Evolutionary conservation across 495 filamentous ascomycete species (phyloP), one percentile per base, ranked within the genome.

Genomic region (Aspergillus indologenus): DNA sequence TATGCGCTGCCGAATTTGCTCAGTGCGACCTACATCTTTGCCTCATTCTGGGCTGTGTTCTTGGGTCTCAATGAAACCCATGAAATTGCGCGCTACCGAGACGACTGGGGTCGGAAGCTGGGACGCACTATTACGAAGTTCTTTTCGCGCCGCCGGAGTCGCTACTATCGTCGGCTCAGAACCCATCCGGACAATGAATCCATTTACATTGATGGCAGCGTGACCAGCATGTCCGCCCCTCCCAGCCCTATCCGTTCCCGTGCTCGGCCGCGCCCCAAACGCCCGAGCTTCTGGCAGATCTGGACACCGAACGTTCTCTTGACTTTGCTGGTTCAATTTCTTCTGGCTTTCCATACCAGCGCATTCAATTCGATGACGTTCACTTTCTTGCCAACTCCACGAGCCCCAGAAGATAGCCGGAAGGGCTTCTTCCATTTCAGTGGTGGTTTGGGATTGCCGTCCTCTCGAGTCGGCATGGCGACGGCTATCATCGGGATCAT

Each of bases 351-450:
- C 61, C 90, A 93, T 68, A 85, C 87, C 34, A 83, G 85, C 40
- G 85, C 89, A 8, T 93, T 90, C 77, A 88, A 87, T 71, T 80
- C 86, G 48, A 78, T 92, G 63, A 87, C 87, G 47, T 89, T 87
- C 51, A 80, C 89, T 22, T 90, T 88, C 67, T 75, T 93, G 52
- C 87, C 86, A 9, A 84, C 84, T 3, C 87, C 88, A 0, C 81
- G 79, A 11, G 79, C 82, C 9, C 71, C 77, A 18, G 77, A 81
- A 19, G 62, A 64, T 49, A 69, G 73, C n/a, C 76, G 71, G 7
- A 64, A 69, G 20, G 74, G 78, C 1, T 75, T 84, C 22, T 79
- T 91, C 66, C 77, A 79, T 59, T 93, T 91, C 70, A 81, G 81
- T 18, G 90, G 90, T 54, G 90, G 90, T 0, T 78, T 93, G 5